A percentile compares a stretch with the other conserved stretches of the same genome.
Conservation (phyloP, 352 stramenopile species). For the Globisporangium cystogenes region DNA sequence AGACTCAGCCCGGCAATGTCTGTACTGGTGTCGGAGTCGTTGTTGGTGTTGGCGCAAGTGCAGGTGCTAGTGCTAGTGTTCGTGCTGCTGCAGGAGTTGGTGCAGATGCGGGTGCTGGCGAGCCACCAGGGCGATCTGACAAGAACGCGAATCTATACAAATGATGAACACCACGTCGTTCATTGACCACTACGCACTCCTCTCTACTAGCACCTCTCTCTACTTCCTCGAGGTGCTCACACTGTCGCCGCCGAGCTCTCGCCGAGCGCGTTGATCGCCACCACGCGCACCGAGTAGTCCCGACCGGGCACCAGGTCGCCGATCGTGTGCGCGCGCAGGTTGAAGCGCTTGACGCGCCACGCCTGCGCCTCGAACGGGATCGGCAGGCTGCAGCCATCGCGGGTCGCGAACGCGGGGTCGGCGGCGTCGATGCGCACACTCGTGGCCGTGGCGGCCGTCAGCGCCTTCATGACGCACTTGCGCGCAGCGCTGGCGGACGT, state of each 20-base stretch:
- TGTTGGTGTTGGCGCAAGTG: too few species aligned
- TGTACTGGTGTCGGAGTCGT: too few species aligned
- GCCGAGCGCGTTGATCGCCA: constrained; percentile 30
- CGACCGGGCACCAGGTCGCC: constrained; percentile 51
- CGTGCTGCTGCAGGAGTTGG: too few species aligned
- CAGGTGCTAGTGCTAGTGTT: too few species aligned
- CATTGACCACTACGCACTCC: too few species aligned
- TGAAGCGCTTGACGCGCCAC: constrained; percentile 56
- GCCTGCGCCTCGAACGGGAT: constrained; percentile 42
- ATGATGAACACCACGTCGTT: too few species aligned
- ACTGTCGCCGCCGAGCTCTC: constrained; percentile 31
- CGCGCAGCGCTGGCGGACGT: not conserved
- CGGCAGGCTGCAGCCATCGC: constrained; percentile 35
- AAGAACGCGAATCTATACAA: too few species aligned
- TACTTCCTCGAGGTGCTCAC: too few species aligned
- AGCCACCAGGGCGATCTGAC: too few species aligned
- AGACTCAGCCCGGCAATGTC: too few species aligned
- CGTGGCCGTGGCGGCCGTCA: constrained; percentile 5
- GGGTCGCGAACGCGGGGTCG: constrained; percentile 17
- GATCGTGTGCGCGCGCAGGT: constrained; percentile 53
- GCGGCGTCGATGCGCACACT: constrained; percentile 22
- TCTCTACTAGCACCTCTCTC: too few species aligned
- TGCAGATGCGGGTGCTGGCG: too few species aligned
- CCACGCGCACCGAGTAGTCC: constrained; percentile 63
- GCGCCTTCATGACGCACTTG: constrained; percentile 47